Evolutionary conservation across 129 eudicot species (phyloP).

Genomic region (Sambucus nigra): DNA sequence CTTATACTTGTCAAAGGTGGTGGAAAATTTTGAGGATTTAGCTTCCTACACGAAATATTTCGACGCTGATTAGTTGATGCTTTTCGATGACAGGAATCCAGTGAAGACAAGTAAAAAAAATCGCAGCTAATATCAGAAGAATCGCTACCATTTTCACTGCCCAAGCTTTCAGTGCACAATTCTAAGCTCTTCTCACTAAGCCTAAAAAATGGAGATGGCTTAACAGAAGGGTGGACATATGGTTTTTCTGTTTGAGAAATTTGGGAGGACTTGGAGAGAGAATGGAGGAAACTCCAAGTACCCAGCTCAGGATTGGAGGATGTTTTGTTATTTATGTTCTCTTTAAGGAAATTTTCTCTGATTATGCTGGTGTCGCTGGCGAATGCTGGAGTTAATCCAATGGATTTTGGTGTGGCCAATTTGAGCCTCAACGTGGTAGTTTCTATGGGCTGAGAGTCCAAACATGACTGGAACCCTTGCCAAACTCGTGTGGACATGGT

Average conservation of each 20-base stretch:
- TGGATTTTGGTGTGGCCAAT: constrained; percentile 27
- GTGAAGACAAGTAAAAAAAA: constrained; percentile 15
- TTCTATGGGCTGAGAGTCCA: constrained; percentile 29
- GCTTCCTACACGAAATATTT: too few species aligned
- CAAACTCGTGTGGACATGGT: constrained; percentile 51
- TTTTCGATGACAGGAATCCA: neutral
- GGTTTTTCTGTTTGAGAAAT: constrained; percentile 11
- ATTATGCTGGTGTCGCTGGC: neutral
- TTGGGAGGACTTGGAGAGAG: constrained; percentile 18
- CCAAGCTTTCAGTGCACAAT: constrained; percentile 78
- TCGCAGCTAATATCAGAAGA: constrained; percentile 19
- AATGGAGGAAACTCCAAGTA: constrained; percentile 22
- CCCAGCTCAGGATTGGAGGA: neutral
- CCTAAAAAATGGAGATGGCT: constrained; percentile 13
- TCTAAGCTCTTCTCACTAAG: constrained; percentile 61
- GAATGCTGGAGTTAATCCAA: neutral
- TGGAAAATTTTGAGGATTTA: constrained; percentile 37
- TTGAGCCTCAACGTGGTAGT: constrained; percentile 49
- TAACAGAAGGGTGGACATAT: constrained; percentile 19
- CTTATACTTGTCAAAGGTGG: constrained; percentile 75
- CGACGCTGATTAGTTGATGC: too few species aligned
- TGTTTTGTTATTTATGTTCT: neutral
- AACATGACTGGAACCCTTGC: constrained; percentile 30
- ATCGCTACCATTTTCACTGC: constrained; percentile 72
- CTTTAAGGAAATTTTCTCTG: neutral